Base-by-base conservation (phyloP, 176 grass and related monocot species). In the Calamus simplicifolius region DNA sequence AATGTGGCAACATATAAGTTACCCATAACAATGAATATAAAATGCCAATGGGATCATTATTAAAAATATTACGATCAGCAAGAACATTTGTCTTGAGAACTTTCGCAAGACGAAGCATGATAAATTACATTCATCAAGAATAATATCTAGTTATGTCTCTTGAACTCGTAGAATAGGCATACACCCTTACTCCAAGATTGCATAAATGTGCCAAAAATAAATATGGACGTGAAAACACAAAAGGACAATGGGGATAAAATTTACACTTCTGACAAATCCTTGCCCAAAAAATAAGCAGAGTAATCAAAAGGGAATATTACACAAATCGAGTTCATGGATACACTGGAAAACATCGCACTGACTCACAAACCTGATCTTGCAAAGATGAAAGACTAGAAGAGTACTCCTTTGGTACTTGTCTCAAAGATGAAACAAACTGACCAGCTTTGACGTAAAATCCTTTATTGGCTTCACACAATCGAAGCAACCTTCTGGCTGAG, bases 371-470 rank as follows among this genome's bases (percentile, higher is more conserved):
- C 87, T 96, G 84, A 66, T 96, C 92, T 79, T 96, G 87, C 63
- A 90, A 75, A 19, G 64, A 72, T 69, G 92, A 96, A 50, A 96
- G 83, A 62, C 75, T 85, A 65, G 92, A 88, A 56, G 81, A 66
- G 68, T 90, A 96, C 63, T 96, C 92, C 66, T 82, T 85, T 43
- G 87, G 87, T 31, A 88, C 80, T 79, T 96, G 92, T 76, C 83
- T 90, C 60, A 90, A 61, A 64, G 83, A 85, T 51, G 92, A 96
- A 77, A 90, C 81, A 82, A 77, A 96, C 62, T 96, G 92, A 57
- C 87, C 92, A 53, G 92, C 92, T 77, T 96, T 96, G 49, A 96
- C 92, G 85, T 96, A 96, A 78, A 96, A 96, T 0, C 92, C 87
- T 69, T 84, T 78, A 63, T 96, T 96, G 10, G 18, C 64, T 88